Conservation (phyloP, 2,329 filamentous ascomycete genomes). For the Diaporthe sp. region DNA sequence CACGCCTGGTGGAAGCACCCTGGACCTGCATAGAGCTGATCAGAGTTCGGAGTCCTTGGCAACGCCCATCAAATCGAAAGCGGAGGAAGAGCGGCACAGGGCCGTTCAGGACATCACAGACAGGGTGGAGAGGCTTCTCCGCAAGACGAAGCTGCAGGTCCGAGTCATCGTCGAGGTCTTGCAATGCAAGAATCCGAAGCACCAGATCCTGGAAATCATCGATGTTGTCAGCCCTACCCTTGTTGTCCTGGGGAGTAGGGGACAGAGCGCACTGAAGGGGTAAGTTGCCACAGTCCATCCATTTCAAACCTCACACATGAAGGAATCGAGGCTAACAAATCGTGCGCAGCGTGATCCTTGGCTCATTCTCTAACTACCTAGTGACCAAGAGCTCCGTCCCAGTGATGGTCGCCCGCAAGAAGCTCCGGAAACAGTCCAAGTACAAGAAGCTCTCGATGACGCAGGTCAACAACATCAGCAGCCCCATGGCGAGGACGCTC, state of each 20-base stretch:
- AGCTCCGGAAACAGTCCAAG: slow-evolving; percentile 86
- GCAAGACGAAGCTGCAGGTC: slow-evolving; percentile 93
- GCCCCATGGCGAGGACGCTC: slow-evolving; percentile 73
- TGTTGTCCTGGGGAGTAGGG: slow-evolving; percentile 91
- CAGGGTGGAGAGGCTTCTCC: slow-evolving; percentile 83
- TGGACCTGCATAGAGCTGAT: slow-evolving; percentile 42
- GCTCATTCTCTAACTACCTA: slow-evolving; percentile 96
- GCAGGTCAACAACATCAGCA: slow-evolving; percentile 84
- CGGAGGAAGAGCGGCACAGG: slow-evolving; percentile 82
- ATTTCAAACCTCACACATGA: background rate
- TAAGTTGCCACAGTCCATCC: slow-evolving; percentile 55
- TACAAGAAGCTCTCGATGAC: slow-evolving; percentile 77
- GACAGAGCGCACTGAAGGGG: slow-evolving; percentile 93
- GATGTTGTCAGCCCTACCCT: slow-evolving; percentile 91
- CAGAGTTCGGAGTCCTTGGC: slow-evolving; percentile 15
- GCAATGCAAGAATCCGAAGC: slow-evolving; percentile 97
- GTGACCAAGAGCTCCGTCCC: slow-evolving; percentile 97
- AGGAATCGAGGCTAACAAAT: slow-evolving; percentile 44
- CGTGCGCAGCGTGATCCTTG: slow-evolving; percentile 80
- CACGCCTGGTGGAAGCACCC: slow-evolving; percentile 40
- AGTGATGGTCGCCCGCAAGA: slow-evolving; percentile 97
- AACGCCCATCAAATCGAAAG: slow-evolving; percentile 48
- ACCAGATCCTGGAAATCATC: slow-evolving; percentile 97
- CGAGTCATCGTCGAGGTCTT: slow-evolving; percentile 95
- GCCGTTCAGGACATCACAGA: slow-evolving; percentile 88